Evolutionary conservation across 78 protist genomes (phyloP).

Genomic region (Dictyostelium brefeldianum): DNA sequence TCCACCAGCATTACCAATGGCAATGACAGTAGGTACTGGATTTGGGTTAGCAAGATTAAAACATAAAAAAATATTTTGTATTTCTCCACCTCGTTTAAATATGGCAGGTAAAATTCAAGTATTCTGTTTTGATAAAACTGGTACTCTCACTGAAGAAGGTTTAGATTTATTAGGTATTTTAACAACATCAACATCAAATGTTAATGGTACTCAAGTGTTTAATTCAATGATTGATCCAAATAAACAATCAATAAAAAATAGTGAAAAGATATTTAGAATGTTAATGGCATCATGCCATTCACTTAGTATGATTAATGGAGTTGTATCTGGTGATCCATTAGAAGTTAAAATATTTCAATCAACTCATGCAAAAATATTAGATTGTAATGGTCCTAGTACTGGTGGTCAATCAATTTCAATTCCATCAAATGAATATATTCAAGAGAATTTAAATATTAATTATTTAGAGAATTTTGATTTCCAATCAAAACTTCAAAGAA

Average conservation of each 20-base stretch:
- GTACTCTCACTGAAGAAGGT: slow-evolving; percentile 96
- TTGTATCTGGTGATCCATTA: slow-evolving; percentile 89
- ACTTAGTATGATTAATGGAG: slow-evolving; percentile 55
- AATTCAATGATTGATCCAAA: too few relatives aligned
- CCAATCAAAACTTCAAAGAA: slow-evolving; percentile 86
- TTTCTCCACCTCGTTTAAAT: slow-evolving; percentile 81
- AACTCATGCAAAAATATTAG: slow-evolving; percentile 48
- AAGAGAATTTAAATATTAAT: too few relatives aligned
- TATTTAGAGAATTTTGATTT: slow-evolving; percentile 65
- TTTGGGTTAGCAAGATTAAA: slow-evolving; percentile 82
- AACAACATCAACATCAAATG: slow-evolving; percentile 10
- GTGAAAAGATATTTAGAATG: background rate
- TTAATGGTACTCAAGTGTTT: too few relatives aligned
- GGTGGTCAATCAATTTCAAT: background rate
- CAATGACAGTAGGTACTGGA: slow-evolving; percentile 90
- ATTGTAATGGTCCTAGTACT: background rate
- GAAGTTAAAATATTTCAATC: slow-evolving; percentile 90
- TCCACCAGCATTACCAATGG: slow-evolving; percentile 94
- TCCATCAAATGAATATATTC: too few relatives aligned
- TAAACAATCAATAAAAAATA: too few relatives aligned
- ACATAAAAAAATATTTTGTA: slow-evolving; percentile 77
- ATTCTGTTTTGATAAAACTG: slow-evolving; percentile 95
- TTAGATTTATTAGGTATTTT: slow-evolving; percentile 84
- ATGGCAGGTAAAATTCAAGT: slow-evolving; percentile 87
- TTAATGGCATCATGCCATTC: slow-evolving; percentile 87